phyloP scores from a whole-genome alignment of 2,329 filamentous ascomycete species.

The Colletotrichum sidae region DNA sequence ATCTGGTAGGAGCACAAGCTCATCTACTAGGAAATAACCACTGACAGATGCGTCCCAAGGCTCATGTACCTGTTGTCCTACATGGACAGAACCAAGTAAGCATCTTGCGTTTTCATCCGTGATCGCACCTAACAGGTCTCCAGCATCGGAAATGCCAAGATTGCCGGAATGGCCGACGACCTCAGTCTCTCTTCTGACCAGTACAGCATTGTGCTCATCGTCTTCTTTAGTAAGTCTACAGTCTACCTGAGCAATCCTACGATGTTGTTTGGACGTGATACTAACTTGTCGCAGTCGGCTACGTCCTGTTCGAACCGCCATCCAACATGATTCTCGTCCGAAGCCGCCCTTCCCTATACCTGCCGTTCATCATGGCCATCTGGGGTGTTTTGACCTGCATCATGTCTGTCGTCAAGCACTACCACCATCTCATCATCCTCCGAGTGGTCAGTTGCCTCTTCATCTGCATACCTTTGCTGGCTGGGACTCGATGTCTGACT shows the following conservation, averaged over 20 bases:
- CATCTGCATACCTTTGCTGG: too few relatives aligned
- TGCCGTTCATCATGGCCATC: slow-evolving; percentile 23
- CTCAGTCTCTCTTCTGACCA: slow-evolving; percentile 65
- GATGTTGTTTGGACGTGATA: not conserved
- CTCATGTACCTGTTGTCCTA: slow-evolving; percentile 69
- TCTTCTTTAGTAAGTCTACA: slow-evolving; percentile 67
- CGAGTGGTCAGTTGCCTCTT: slow-evolving; percentile 47
- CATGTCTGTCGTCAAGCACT: slow-evolving; percentile 41
- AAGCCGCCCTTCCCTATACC: slow-evolving; percentile 18
- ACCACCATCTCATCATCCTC: slow-evolving; percentile 44
- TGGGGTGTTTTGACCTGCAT: slow-evolving; percentile 42
- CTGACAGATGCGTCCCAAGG: slow-evolving; percentile 45
- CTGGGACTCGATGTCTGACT: not conserved
- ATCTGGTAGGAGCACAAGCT: slow-evolving; percentile 56
- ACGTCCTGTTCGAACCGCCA: slow-evolving; percentile 45
- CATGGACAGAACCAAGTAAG: slow-evolving; percentile 60
- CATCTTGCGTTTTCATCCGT: not conserved
- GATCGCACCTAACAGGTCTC: not conserved
- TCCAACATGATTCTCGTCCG: slow-evolving; percentile 35
- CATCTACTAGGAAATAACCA: not conserved
- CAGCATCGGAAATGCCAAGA: slow-evolving; percentile 66
- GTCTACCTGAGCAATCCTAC: not conserved
- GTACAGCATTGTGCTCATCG: slow-evolving; percentile 69
- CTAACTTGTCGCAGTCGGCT: slow-evolving; percentile 37
- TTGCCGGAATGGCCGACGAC: slow-evolving; percentile 57